Conservation (phyloP, 306 rosid species). For the Cicer chorassanicum region DNA sequence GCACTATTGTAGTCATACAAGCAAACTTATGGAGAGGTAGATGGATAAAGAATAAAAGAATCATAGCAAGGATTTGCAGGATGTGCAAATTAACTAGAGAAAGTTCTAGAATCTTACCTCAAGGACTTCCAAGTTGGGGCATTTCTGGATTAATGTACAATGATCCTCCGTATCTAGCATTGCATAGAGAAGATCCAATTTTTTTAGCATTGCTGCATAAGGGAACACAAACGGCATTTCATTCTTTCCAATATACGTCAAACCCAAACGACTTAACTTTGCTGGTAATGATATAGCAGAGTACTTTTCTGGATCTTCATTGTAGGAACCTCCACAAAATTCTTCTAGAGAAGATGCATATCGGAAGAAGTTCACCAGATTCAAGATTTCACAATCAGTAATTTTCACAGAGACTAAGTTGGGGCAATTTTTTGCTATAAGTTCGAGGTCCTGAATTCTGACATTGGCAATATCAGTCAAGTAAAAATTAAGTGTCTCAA, state of each 20-base stretch:
- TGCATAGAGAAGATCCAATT: conserved; percentile 86
- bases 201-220: conserved; percentile 64
- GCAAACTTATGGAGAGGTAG: background rate
- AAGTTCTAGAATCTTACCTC: conserved; percentile 60
- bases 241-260: conserved; percentile 73
- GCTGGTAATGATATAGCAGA: conserved; percentile 61
- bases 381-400: conserved; percentile 75
- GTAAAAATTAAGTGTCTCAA: conserved; percentile 85
- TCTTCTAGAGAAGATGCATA: conserved; percentile 71
- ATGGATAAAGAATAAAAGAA: conserved; percentile 16
- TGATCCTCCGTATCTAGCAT: conserved; percentile 92
- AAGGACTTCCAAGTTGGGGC: conserved; percentile 89
- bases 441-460: conserved; percentile 80
- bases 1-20: too few relatives aligned
- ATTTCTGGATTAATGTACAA: conserved; percentile 75
- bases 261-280: conserved; percentile 70
- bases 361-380: conserved; percentile 71
- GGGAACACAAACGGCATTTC: conserved; percentile 86
- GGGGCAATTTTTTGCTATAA: conserved; percentile 76
- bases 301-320: conserved; percentile 62
- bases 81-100: background rate
- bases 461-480: conserved; percentile 69
- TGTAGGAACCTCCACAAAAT: conserved; percentile 88
- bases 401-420: conserved; percentile 78
- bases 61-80: conserved; percentile 27